These are phyloP conservation scores for Penicillium crustosum DNA, from an alignment of 2,329 filamentous ascomycete species.

Conservation along the genomic window DNA sequence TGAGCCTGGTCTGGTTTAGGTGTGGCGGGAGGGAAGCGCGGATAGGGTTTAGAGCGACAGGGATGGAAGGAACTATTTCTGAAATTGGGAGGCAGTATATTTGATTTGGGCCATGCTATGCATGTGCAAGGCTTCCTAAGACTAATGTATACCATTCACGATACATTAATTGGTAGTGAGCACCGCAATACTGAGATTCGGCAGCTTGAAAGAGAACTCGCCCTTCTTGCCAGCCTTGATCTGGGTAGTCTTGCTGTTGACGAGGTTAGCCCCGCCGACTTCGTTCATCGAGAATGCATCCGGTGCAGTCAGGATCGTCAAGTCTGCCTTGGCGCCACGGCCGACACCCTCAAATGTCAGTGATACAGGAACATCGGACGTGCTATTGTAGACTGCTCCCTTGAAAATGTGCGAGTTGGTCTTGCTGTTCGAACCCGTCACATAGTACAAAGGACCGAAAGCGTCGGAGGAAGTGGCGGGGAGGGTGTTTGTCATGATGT, in stretches of 20 bases:
- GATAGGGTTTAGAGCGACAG: neutral
- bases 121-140: neutral
- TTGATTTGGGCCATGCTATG: neutral
- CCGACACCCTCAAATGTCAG: conserved; percentile 39
- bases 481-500: conserved; percentile 48
- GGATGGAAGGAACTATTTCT: neutral
- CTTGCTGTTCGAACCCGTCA: conserved; percentile 42
- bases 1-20: neutral
- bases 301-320: conserved; percentile 47
- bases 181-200: conserved; percentile 31
- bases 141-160: neutral
- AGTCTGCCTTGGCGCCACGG: conserved; percentile 32
- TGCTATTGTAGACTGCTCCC: conserved; percentile 52
- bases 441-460: conserved; percentile 49
- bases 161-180: conserved; percentile 21
- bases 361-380: conserved; percentile 36
- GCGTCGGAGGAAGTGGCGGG: conserved; percentile 40
- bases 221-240: conserved; percentile 28
- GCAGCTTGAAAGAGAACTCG: conserved; percentile 29
- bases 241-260: conserved; percentile 20
- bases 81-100: neutral
- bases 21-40: neutral
- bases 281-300: conserved; percentile 35
- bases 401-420: conserved; percentile 46
- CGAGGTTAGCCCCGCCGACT: conserved; percentile 25